A percentile compares a stretch with the other conserved stretches of the same genome.
These are phyloP conservation scores for Pezizomycotina sp. DNA, from an alignment of 2,329 filamentous ascomycete species.

Conservation along the genomic window DNA sequence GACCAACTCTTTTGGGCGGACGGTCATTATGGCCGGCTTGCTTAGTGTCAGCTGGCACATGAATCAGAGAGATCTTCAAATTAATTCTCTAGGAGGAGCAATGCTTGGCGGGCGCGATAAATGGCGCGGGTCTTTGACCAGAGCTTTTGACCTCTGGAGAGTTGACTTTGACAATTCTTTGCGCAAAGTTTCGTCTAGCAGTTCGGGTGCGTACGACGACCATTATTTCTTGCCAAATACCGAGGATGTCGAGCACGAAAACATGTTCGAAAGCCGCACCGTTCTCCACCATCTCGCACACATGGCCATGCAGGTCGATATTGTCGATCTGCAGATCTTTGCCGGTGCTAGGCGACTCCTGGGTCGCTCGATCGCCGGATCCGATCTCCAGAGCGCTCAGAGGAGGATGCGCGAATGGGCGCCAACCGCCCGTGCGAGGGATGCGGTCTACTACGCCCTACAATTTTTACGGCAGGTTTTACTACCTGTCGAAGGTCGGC, in stretches of 20 bases:
- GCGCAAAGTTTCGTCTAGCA: constrained; percentile 32
- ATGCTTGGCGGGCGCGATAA: constrained; percentile 74
- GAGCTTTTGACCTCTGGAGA: constrained; percentile 88
- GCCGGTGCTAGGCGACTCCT: constrained; percentile 72
- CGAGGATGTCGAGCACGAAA: constrained; percentile 43
- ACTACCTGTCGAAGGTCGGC: constrained; percentile 40
- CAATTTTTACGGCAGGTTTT: constrained; percentile 78
- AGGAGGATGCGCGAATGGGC: constrained; percentile 89
- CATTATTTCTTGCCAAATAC: constrained; percentile 33
- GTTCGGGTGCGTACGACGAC: constrained; percentile 26
- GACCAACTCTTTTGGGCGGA: constrained; percentile 85
- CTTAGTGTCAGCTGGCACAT: constrained; percentile 94
- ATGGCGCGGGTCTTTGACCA: constrained; percentile 71
- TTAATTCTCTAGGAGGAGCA: constrained; percentile 64
- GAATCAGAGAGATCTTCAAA: constrained; percentile 87
- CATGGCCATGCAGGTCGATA: constrained; percentile 95
- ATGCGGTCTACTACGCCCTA: constrained; percentile 82
- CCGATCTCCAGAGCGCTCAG: constrained; percentile 64
- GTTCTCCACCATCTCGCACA: constrained; percentile 87
- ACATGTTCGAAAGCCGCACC: constrained; percentile 71
- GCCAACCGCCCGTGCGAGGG: constrained; percentile 59
- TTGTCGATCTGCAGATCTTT: constrained; percentile 94
- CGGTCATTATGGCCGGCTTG: constrained; percentile 82
- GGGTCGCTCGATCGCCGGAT: constrained; percentile 64
- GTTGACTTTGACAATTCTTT: constrained; percentile 74